Evolutionary conservation across 768 basidiomycete species (phyloP), one percentile per base, ranked within the genome.

Genomic region (Russula sp.): DNA sequence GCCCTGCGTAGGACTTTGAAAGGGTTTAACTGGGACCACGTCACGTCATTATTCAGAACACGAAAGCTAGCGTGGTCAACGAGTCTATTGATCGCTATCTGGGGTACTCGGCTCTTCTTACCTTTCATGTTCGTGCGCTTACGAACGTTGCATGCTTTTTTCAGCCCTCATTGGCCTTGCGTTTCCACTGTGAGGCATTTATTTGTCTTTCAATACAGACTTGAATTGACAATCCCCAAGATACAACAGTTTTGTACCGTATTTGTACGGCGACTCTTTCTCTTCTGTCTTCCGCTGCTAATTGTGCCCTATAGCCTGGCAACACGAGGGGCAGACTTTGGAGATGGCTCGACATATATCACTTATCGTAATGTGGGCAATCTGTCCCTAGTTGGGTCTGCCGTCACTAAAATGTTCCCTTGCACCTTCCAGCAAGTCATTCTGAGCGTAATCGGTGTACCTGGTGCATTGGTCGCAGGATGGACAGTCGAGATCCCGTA

Each of bases 101-200:
- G 82, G 83, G 82, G 80, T 78, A 57, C 68, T 5, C 3, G 10
- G 10, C 5, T 25, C 39, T 32, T 35, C 2, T 16, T 18, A 2
- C 2, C 11, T 49, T 58, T 14, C 13, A 6, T 16, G 3, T 38
- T 42, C 29, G 25, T 29, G 11, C 35, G 10, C 39, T 56, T 50
- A 25, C 35, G 61, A 10, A 38, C 5, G 14, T 8, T 16, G 18
- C 8, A 2, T 16, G 14, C 1, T n/a, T 56, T 16, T 16, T 14
- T 64, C 64, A 88, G 87, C 82, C 1, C 75, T 90, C 46, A 90
- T 91, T 61, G 89, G 88, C 7, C 78, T 90, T 14, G 88, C 88
- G 2, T 89, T 85, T 65, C 87, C 88, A 16, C 72, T 90, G 75
- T 85, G 65, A 71, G 78, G 70, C 11, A 50, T 18, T 56, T 8